Percentiles rank a stretch among this genome's conserved stretches.
Conservation (phyloP, 2,329 filamentous ascomycete genomes). For the Sclerotinia borealis region DNA sequence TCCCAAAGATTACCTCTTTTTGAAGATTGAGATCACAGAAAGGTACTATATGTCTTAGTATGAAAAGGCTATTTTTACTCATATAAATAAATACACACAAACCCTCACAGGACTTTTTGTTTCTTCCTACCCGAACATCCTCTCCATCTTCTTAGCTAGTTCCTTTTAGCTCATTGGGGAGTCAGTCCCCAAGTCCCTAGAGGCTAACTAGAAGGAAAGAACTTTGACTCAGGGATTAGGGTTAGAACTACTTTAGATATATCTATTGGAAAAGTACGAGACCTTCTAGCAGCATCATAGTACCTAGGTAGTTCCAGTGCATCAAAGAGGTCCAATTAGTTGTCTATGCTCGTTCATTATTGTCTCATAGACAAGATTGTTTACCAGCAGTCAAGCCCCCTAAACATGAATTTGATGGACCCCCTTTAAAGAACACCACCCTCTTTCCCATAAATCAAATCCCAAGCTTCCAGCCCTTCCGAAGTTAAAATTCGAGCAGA, state of each 20-base stretch:
- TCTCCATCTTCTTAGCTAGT: not conserved
- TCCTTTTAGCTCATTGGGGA: not conserved
- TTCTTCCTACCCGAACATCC: not conserved
- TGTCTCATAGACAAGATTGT: not conserved
- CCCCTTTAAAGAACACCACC: not conserved
- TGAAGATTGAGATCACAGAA: no score
- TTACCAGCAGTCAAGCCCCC: not conserved
- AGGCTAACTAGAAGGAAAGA: not conserved
- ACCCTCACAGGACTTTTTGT: not conserved
- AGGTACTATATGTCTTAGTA: no score
- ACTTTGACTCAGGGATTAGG: constrained; percentile 2
- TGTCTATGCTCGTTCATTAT: not conserved
- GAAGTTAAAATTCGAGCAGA: not conserved
- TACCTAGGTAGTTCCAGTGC: no score
- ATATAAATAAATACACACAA: not conserved
- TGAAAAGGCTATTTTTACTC: not conserved
- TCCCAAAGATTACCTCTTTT: no score
- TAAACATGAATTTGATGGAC: no score
- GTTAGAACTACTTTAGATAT: not conserved
- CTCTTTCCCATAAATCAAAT: not conserved
- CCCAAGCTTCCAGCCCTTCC: not conserved
- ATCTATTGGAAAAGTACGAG: not conserved
- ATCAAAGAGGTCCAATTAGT: no score
- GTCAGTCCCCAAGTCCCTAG: not conserved
- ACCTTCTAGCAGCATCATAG: not conserved